Conservation (phyloP, 2,329 filamentous ascomycete species). For the Mycosphaerella sp. region DNA sequence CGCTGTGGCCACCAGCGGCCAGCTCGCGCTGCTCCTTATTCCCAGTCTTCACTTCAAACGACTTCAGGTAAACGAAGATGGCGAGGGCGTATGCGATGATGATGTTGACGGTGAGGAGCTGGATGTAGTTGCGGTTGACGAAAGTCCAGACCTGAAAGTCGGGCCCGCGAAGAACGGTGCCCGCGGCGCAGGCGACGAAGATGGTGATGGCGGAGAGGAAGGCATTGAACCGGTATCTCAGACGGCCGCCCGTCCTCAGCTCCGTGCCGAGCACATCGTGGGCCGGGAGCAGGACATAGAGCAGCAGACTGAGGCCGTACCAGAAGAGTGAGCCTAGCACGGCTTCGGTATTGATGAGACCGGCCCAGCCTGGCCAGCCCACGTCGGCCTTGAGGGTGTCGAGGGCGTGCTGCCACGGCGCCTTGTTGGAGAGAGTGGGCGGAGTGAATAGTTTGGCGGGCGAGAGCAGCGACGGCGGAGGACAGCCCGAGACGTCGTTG, state of each 20-base stretch:
- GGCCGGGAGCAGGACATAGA: slow-evolving; percentile 73
- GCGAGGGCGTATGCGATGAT: slow-evolving; percentile 67
- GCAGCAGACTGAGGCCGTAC: slow-evolving; percentile 66
- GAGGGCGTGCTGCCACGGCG: slow-evolving; percentile 44
- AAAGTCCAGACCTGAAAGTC: slow-evolving; percentile 87
- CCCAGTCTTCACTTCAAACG: slow-evolving; percentile 72
- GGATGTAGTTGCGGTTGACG: slow-evolving; percentile 83
- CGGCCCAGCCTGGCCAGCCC: slow-evolving; percentile 72
- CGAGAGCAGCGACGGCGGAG: slow-evolving; percentile 69
- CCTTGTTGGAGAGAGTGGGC: slow-evolving; percentile 26
- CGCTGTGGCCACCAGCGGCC: slow-evolving; percentile 71
- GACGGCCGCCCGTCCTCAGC: slow-evolving; percentile 62
- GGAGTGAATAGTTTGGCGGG: slow-evolving; percentile 55
- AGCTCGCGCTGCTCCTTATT: slow-evolving; percentile 69
- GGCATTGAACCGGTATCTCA: slow-evolving; percentile 72
- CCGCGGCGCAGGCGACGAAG: slow-evolving; percentile 62
- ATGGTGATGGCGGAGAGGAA: slow-evolving; percentile 69
- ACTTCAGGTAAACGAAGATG: slow-evolving; percentile 71
- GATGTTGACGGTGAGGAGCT: slow-evolving; percentile 76
- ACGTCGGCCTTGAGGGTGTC: slow-evolving; percentile 70
- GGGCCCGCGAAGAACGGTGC: slow-evolving; percentile 69
- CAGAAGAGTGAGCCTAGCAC: slow-evolving; percentile 68
- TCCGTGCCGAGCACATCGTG: slow-evolving; percentile 62
- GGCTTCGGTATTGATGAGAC: slow-evolving; percentile 63
- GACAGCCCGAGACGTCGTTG: slow-evolving; percentile 90